Conservation (phyloP, 208 protist genomes). For the Leishmania major region DNA sequence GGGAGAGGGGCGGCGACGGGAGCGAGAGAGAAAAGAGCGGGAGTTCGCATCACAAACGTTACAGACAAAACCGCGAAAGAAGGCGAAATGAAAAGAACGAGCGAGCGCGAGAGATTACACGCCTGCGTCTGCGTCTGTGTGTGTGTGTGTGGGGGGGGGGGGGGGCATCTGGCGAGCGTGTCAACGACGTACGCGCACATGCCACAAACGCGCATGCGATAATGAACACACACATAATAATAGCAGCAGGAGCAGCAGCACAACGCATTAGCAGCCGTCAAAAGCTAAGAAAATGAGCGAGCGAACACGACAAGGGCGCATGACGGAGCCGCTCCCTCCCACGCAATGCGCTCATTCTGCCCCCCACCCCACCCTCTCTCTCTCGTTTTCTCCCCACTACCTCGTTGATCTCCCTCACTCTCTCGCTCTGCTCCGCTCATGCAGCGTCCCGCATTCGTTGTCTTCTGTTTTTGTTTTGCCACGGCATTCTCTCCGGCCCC, state of each 20-base stretch:
- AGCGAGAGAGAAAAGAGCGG: too few species aligned
- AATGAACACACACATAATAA: not conserved
- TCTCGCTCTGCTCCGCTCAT: not conserved
- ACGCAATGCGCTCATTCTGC: not conserved
- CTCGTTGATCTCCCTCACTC: not conserved
- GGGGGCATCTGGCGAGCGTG: not conserved
- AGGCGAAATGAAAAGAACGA: not conserved
- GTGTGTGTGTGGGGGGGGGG: too few species aligned
- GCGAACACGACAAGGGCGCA: not conserved
- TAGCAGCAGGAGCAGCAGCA: not conserved
- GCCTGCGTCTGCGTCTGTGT: not conserved
- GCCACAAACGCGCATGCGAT: not conserved
- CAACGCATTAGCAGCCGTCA: not conserved
- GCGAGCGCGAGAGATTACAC: not conserved
- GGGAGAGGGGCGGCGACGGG: too few species aligned
- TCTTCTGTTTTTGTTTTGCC: not conserved
- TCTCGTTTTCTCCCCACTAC: not conserved
- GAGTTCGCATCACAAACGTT: too few species aligned
- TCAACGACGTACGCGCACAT: not conserved
- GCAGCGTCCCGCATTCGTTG: too few species aligned
- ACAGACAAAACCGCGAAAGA: not conserved
- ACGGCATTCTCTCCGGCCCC: not conserved
- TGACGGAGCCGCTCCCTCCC: not conserved
- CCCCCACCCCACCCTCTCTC: too few species aligned
- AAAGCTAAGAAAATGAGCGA: not conserved